These are phyloP conservation scores for Chrysoporthe cubensis DNA, from an alignment of 2,329 filamentous ascomycete genomes.

Conservation along the genomic window DNA sequence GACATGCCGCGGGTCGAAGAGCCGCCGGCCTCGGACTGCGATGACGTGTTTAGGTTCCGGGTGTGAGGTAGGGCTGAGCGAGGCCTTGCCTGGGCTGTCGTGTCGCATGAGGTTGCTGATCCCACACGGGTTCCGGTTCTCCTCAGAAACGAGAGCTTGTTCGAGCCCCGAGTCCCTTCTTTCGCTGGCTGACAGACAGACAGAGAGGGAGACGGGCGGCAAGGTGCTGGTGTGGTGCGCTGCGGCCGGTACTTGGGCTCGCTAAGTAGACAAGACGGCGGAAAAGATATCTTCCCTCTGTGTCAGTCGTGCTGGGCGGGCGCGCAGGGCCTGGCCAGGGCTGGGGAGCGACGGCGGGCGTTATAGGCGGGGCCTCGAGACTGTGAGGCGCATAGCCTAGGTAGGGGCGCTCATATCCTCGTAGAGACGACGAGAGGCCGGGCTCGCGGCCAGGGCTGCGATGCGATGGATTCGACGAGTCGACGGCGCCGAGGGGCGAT, in stretches of 20 bases:
- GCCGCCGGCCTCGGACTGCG: not conserved
- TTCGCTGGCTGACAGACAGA: not conserved
- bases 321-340: not conserved
- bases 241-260: not conserved
- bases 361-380: too few relatives aligned
- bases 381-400: too few relatives aligned
- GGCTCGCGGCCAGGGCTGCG: too few relatives aligned
- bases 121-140: too few relatives aligned
- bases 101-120: not conserved
- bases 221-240: not conserved
- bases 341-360: too few relatives aligned
- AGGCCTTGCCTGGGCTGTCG: not conserved
- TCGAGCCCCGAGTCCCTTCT: not conserved
- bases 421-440: too few relatives aligned
- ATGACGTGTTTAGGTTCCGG: not conserved
- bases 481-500: too few relatives aligned
- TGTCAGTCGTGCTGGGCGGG: not conserved
- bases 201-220: not conserved
- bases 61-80: not conserved
- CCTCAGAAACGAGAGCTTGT: not conserved
- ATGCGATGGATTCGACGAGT: too few relatives aligned
- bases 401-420: too few relatives aligned
- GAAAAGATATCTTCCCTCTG: conserved; percentile 29
- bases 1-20: conserved; percentile 8
- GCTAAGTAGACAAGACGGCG: conserved; percentile 12